Evolutionary conservation across 176 grass and related monocot genomes (phyloP), one percentile per base, ranked within the genome.

Genomic region (Carex scoparia): DNA sequence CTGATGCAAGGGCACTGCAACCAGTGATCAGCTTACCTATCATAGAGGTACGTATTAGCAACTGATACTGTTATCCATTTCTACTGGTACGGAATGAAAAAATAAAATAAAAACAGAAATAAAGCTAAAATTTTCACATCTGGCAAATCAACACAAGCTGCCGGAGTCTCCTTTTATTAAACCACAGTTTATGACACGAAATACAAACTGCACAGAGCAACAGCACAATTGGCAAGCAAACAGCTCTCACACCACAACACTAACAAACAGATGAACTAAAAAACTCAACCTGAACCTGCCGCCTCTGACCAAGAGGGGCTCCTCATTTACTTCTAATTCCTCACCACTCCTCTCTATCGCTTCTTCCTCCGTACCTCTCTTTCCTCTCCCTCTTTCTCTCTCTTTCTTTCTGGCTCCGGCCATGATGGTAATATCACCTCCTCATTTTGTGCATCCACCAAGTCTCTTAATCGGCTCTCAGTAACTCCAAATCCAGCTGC

Each of bases 401-500:
- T 63, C 23, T 63, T 65, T 42, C 31, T 77, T 56, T 66, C 70
- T 7, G 63, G 75, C 79, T 48, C 69, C 3, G 88, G 88, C 74
- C 64, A 85, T 1, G 89, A 85, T 5, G 96, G 91, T 37, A 94
- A 23, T 37, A 98, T 95, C 49, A 95, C 61, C 0, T 72, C 33
- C 81, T 94, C 78, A 30, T 61, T 64, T 85, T 98, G 96, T 84
- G 84, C 57, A 1, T 42, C 44, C 56, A 95, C 81, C 48, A 90
- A 14, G 33, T 88, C 61, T 35, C 77, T 89, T 38, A 95, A 46
- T 1, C 67, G 66, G 79, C 91, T 35, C 83, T 90, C 89, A 5
- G 62, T 80, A 14, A 89, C 44, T 62, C 87, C 96, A 80, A 98
- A 89, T 60, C 71, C 93, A 18, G 88, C 91, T 11, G 96, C 91